phyloP scores from a whole-genome alignment of 2,329 filamentous ascomycete genomes.

The Curvularia verruculosa region DNA sequence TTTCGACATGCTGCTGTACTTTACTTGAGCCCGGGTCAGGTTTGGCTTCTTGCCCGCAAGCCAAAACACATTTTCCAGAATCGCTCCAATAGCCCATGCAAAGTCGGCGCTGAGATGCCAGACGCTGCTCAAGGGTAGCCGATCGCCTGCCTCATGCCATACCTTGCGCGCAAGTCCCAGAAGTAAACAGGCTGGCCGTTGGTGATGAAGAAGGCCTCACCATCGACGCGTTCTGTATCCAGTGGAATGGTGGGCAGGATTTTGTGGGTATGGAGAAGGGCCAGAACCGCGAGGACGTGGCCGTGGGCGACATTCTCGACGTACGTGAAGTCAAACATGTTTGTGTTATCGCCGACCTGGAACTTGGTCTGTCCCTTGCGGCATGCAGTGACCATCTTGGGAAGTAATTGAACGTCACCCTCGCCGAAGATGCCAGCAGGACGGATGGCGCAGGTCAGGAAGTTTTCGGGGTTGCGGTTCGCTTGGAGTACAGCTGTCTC shows the following conservation, averaged over 20 bases:
- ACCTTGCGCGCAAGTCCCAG: constrained; percentile 56
- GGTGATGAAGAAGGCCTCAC: constrained; percentile 60
- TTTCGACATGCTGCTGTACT: constrained; percentile 74
- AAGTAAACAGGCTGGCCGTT: constrained; percentile 59
- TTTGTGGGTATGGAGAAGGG: constrained; percentile 55
- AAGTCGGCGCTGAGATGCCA: constrained; percentile 53
- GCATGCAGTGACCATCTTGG: constrained; percentile 54
- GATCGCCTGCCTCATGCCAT: constrained; percentile 54
- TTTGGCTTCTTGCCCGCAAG: constrained; percentile 54
- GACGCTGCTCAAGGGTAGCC: constrained; percentile 46
- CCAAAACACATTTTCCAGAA: constrained; percentile 56
- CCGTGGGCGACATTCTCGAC: constrained; percentile 60
- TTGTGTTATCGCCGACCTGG: constrained; percentile 59
- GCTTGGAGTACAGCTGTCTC: constrained; percentile 56
- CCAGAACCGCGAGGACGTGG: constrained; percentile 58
- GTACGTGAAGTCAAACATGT: constrained; percentile 62
- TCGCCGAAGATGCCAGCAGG: constrained; percentile 60
- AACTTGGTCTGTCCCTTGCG: constrained; percentile 57
- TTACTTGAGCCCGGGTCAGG: constrained; percentile 57
- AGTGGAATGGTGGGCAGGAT: constrained; percentile 48
- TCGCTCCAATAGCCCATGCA: constrained; percentile 50
- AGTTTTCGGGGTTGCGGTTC: constrained; percentile 54
- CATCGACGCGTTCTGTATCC: constrained; percentile 55
- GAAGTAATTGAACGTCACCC: constrained; percentile 55
- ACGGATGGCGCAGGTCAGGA: constrained; percentile 58